Evolutionary conservation across 306 rosid species (phyloP), one percentile per base, ranked within the genome.

Genomic region (Glycyrrhiza uralensis): DNA sequence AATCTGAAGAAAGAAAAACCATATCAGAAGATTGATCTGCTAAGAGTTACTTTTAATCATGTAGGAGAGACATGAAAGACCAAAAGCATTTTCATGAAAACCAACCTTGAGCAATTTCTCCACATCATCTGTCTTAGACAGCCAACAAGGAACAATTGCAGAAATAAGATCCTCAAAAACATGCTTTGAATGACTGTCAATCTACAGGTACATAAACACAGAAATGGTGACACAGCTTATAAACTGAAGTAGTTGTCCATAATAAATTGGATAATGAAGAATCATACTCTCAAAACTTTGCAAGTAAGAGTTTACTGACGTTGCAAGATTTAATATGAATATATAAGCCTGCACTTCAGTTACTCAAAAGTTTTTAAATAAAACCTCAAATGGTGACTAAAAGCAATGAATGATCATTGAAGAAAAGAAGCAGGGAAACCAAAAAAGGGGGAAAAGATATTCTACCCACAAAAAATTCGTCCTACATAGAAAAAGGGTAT

Each of bases 131-230:
- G 88, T 78, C 83, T 86, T 83, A 17, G 92, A 83, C 55, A 91
- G 74, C 97, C 97, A 93, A 84, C 85, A 93, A n/a, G 98, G 98
- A 82, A 91, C 92, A 69, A 91, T 75, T 17, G 91, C 85, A 62
- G 96, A 86, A 74, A 91, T 80, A 66, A 93, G 87, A 78, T 89
- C 91, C 85, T 93, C 96, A 77, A 86, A 87, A 67, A 90, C 96
- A 69, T 19, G 86, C 82, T 79, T 84, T 23, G 98, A 93, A 77
- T 88, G 89, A 76, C 72, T 78, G 80, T 93, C 98, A 83, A 76
- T 79, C 98, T 93, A 75, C 71, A 81, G 18, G 67, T 44, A 72
- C 41, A 71, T 12, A 46, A 71, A 60, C 42, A 69, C 28, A 67
- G 2, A 76, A 66, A 45, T 51, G 47, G 55, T 76, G 23, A 76